Conservation (phyloP, 768 basidiomycete species). For the Ephemerocybe angulata region DNA sequence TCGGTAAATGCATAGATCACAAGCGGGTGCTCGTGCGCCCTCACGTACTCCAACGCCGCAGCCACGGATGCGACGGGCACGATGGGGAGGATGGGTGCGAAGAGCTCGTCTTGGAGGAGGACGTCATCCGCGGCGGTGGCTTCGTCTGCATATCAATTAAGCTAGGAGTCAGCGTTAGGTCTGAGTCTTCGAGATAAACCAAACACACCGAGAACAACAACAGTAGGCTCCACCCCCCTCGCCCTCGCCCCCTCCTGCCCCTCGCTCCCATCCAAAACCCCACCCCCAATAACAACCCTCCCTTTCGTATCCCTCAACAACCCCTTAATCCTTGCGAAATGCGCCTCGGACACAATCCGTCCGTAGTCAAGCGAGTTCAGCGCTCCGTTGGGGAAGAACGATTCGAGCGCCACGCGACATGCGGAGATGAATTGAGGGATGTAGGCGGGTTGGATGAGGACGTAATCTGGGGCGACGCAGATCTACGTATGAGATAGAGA, state of each 20-base stretch:
- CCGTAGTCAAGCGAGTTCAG: slow-evolving; percentile 41
- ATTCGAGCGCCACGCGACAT: slow-evolving; percentile 37
- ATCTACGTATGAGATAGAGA: too few species aligned
- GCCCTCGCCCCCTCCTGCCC: slow-evolving; percentile 37
- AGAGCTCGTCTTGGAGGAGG: slow-evolving; percentile 67
- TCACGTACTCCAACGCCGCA: slow-evolving; percentile 54
- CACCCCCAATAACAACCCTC: slow-evolving; percentile 29
- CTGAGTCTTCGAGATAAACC: too few species aligned
- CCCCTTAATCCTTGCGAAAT: slow-evolving; percentile 50
- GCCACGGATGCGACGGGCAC: slow-evolving; percentile 52
- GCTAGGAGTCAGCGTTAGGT: too few species aligned
- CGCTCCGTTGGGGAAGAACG: slow-evolving; percentile 54
- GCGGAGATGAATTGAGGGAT: slow-evolving; percentile 47
- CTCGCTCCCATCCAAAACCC: slow-evolving; percentile 15
- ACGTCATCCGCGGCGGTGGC: too few species aligned
- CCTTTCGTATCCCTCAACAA: slow-evolving; percentile 52
- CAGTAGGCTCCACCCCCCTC: slow-evolving; percentile 53
- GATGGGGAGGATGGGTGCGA: slow-evolving; percentile 69
- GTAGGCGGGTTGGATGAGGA: slow-evolving; percentile 34
- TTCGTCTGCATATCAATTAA: too few species aligned
- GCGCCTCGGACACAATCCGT: slow-evolving; percentile 50
- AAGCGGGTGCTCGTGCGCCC: slow-evolving; percentile 52
- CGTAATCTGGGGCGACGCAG: slow-evolving; percentile 56
- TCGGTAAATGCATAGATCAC: slow-evolving; percentile 65
- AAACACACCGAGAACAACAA: slow-evolving; percentile 48